Evolutionary conservation across 768 basidiomycete species (phyloP).

Genomic region (Psilocybe tampanensis): DNA sequence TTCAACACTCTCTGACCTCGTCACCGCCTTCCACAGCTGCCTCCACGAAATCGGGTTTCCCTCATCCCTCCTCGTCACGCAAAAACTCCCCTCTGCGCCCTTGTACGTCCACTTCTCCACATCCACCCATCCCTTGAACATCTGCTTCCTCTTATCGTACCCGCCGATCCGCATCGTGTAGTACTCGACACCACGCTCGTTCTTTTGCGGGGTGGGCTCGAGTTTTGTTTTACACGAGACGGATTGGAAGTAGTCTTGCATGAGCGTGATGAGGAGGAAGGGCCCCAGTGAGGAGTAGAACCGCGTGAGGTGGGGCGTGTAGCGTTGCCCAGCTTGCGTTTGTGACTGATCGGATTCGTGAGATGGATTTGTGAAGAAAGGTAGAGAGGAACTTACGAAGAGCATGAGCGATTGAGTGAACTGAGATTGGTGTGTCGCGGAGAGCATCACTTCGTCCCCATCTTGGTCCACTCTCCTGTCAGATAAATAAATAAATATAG

Average conservation of each 20-base stretch:
- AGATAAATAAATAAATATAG: not conserved
- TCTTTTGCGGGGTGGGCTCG: slow-evolving; percentile 4
- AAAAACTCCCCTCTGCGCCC: slow-evolving; percentile 59
- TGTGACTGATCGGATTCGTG: slow-evolving; percentile 63
- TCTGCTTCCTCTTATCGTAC: slow-evolving; percentile 61
- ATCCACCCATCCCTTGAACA: slow-evolving; percentile 76
- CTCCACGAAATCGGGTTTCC: slow-evolving; percentile 83
- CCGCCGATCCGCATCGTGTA: slow-evolving; percentile 66
- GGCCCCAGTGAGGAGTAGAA: slow-evolving; percentile 74
- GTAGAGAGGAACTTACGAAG: slow-evolving; percentile 58
- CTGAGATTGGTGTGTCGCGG: slow-evolving; percentile 59
- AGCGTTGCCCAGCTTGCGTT: slow-evolving; percentile 74
- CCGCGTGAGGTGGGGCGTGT: slow-evolving; percentile 76
- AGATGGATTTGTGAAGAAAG: not conserved
- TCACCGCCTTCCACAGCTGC: slow-evolving; percentile 69
- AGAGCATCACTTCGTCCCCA: slow-evolving; percentile 61
- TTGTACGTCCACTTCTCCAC: slow-evolving; percentile 61
- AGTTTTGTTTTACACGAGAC: slow-evolving; percentile 46
- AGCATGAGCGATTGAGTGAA: slow-evolving; percentile 83
- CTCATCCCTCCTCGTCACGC: slow-evolving; percentile 72
- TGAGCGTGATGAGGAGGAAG: slow-evolving; percentile 47
- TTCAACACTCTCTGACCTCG: slow-evolving; percentile 51
- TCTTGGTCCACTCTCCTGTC: slow-evolving; percentile 48
- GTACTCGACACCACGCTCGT: slow-evolving; percentile 19
- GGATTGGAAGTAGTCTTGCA: slow-evolving; percentile 56